Conservation (phyloP, 164 flowering plant genomes). For the Amborella trichopoda region DNA sequence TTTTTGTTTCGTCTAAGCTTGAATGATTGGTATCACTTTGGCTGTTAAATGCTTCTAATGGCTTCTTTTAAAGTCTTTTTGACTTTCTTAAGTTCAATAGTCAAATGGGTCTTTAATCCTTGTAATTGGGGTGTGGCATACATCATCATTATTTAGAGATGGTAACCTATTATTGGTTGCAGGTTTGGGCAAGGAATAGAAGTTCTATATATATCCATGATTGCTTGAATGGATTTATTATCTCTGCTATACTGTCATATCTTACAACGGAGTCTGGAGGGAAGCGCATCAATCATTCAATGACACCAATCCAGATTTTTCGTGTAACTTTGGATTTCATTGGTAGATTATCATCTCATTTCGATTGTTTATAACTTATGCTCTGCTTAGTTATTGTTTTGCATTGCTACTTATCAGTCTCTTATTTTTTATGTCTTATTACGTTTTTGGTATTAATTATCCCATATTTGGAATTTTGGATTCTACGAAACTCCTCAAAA, state of each 20-base stretch:
- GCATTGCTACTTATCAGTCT: no score
- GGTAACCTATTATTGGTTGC: conserved; percentile 1
- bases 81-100: not conserved
- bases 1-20: not conserved
- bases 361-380: no score
- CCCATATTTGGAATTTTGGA: no score
- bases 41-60: not conserved
- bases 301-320: conserved; percentile 71
- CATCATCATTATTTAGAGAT: not conserved
- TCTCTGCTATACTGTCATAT: conserved; percentile 56
- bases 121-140: conserved; percentile 1
- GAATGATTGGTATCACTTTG: not conserved
- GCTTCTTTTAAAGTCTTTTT: not conserved
- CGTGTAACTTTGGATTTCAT: conserved; percentile 65
- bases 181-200: conserved; percentile 94
- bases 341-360: conserved; percentile 30
- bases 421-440: no score
- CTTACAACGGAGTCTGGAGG: conserved; percentile 43
- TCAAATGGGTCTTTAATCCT: not conserved
- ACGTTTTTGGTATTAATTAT: no score
- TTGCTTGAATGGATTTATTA: conserved; percentile 74
- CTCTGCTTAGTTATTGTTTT: no score
- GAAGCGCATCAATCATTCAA: conserved; percentile 37
- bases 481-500: no score
- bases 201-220: conserved; percentile 55